Base-by-base conservation (phyloP, 495 filamentous ascomycete species). In the Pseudomonodictys pantanalensis region DNA sequence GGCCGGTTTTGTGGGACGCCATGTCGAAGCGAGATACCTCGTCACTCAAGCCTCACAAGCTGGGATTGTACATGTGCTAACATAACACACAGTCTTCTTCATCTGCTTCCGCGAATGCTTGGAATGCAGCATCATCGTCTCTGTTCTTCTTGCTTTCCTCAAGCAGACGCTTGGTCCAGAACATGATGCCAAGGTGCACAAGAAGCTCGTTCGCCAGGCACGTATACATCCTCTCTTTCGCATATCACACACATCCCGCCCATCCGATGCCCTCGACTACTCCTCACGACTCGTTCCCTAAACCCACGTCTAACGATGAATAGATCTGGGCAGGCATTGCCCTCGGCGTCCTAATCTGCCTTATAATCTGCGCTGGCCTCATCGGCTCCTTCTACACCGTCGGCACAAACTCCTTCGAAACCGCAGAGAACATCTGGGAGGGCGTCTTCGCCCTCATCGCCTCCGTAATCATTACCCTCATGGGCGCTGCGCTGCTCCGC, bases 51-150 rank as follows among this genome's bases (percentile, higher is more conserved):
- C 28, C 23, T 10, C 35, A 49, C n/a, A 32, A 18, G 24, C 24
- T 7, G 11, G 7, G 28, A 9, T 20, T 12, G 17, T n/a, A n/a
- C n/a, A n/a, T n/a, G n/a, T n/a, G 46, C 60, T 66, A 44, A 65
- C 47, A 35, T 15, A 35, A 41, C 29, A 9, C 23, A 33, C 58
- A 77, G 81, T 93, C 45, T 95, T 93, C 74, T 91, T 95, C 74
- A 86, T 95, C 69, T 82, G 84, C 66, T 92, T 93, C 66, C 86
- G 90, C 68, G 90, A 95, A 77, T 85, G 84, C 30, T 74, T 95
- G 22, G 90, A 95, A 71, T 87, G 85, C 0, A 83, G 78, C 56
- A 86, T 93, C 66, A 86, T 95, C 57, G 85, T 93, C 33, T 92
- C 90, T 1, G 84, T 93, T 18, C 77, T 95, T 2, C 77, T 95